phyloP scores from a whole-genome alignment of 305 asterid genomes.

The Salvia sclarea region DNA sequence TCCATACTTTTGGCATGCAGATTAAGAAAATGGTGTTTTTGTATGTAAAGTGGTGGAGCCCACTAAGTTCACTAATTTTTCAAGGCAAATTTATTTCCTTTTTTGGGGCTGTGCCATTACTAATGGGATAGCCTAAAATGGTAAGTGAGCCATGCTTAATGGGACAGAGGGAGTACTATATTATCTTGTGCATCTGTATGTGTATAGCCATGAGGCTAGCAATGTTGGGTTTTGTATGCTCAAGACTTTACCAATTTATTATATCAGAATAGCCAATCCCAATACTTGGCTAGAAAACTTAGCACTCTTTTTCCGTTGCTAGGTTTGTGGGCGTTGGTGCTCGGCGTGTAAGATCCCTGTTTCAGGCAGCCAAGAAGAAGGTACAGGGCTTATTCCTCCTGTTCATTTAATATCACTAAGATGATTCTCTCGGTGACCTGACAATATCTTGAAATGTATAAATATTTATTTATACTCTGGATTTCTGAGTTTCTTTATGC shows the following conservation, averaged over 20 bases:
- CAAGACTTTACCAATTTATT: slow-evolving; percentile 14
- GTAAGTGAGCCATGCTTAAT: too few species aligned
- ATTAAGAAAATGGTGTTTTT: too few species aligned
- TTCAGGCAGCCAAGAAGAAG: slow-evolving; percentile 99
- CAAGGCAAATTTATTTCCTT: too few species aligned
- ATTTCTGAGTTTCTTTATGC: slow-evolving; percentile 19
- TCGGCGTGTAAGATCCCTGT: slow-evolving; percentile 94
- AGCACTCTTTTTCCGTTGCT: slow-evolving; percentile 28
- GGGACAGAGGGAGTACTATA: too few species aligned
- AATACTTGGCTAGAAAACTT: slow-evolving; percentile 18
- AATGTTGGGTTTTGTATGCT: neutral
- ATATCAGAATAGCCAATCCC: slow-evolving; percentile 2
- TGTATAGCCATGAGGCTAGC: slow-evolving; percentile 19
- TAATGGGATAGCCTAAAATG: too few species aligned
- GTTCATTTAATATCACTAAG: slow-evolving; percentile 3
- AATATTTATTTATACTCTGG: neutral
- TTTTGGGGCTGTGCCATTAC: too few species aligned
- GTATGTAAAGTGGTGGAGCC: too few species aligned
- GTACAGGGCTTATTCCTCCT: slow-evolving; percentile 37
- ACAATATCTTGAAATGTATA: neutral
- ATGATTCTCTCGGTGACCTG: slow-evolving; percentile 3
- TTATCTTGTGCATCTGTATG: slow-evolving; percentile 8
- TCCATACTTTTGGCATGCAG: too few species aligned
- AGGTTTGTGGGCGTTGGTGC: slow-evolving; percentile 99
- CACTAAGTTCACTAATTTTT: too few species aligned